phyloP scores from a whole-genome alignment of 2,329 filamentous ascomycete species.

The Colletotrichum sojae region DNA sequence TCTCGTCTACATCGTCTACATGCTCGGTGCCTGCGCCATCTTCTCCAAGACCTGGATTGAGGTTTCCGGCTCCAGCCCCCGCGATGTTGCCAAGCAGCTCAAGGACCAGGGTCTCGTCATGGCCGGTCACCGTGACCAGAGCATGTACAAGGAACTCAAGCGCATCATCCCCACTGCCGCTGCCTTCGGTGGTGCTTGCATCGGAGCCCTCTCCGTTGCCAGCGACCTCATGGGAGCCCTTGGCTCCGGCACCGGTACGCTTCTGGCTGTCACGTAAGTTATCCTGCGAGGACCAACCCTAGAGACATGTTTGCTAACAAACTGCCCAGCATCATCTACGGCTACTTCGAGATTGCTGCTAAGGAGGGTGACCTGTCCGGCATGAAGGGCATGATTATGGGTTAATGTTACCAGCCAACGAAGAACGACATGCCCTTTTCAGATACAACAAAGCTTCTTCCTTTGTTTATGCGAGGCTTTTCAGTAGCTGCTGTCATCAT shows the following conservation, averaged over 20 bases:
- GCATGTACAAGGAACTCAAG: constrained; percentile 99
- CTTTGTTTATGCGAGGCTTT: constrained; percentile 39
- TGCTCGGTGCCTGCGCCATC: constrained; percentile 96
- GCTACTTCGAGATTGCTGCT: constrained; percentile 99
- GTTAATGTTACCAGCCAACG: constrained; percentile 58
- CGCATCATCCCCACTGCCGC: constrained; percentile 98
- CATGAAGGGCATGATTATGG: constrained; percentile 82
- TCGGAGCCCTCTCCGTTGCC: constrained; percentile 95
- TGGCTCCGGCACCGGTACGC: constrained; percentile 96
- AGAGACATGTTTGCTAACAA: constrained; percentile 48
- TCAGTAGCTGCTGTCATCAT: constrained; percentile 15
- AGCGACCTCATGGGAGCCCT: constrained; percentile 97
- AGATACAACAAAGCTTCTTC: constrained; percentile 38
- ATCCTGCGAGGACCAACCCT: neutral
- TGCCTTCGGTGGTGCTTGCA: constrained; percentile 98
- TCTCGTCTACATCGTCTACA: constrained; percentile 94
- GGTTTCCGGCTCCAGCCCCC: constrained; percentile 96
- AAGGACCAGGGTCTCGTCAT: constrained; percentile 99
- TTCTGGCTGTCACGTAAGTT: constrained; percentile 97
- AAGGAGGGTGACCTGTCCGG: constrained; percentile 97
- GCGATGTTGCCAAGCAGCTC: constrained; percentile 98
- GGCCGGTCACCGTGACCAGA: constrained; percentile 99
- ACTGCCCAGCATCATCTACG: constrained; percentile 90
- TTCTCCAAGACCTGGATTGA: constrained; percentile 99
- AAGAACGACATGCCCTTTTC: constrained; percentile 34